Base-by-base conservation (phyloP, 2,329 filamentous ascomycete species). In the Sporothrix sp. region DNA sequence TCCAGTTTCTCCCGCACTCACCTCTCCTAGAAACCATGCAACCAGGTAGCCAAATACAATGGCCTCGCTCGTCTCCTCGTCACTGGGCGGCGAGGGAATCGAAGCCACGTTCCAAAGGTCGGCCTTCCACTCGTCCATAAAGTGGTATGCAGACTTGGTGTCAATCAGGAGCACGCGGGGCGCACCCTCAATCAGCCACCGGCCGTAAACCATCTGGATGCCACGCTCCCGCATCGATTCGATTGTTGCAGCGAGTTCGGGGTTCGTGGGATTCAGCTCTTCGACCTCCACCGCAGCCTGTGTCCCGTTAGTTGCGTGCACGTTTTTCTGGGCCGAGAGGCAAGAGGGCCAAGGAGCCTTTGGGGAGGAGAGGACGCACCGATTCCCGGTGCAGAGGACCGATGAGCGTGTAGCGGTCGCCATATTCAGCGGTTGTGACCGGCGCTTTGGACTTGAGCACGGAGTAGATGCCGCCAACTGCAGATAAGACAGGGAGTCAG, bases 361-460 rank as follows among this genome's bases (percentile, higher is more conserved):
- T 28, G 25, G 25, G 6, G 10, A 28, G 25, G 10, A 6, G 25
- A 28, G 25, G 25, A 52, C 57, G 53, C 76, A 93, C 87, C 58
- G 93, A 96, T 61, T 84, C 79, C 65, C 85, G 84, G 71, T 97
- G 96, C 65, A 95, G 82, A 52, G 93, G 93, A 2, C 93, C 93
- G 66, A 98, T 90, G 58, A 97, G 79, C 25, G 88, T 95, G 70
- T 98, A 98, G 58, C 88, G 82, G 54, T 95, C 89, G 68, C 93
- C 93, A 93, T 97, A 98, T 69, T 98, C 93, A 55, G 89, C 89
- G 1, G 91, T 96, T 38, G 93, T 97, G 55, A 97, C 93, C 46
- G 93, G 91, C 33, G 93, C 91, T 70, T 98, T 98, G 55, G 93
- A 98, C 71, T 98, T 98, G 70, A 98, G 83, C 58, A 98, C 93